Percentiles rank a stretch among this genome's conserved stretches.
Evolutionary conservation across 192 early-diverging fungal genomes (phyloP).

Genomic region (Umbelopsis ramanniana): DNA sequence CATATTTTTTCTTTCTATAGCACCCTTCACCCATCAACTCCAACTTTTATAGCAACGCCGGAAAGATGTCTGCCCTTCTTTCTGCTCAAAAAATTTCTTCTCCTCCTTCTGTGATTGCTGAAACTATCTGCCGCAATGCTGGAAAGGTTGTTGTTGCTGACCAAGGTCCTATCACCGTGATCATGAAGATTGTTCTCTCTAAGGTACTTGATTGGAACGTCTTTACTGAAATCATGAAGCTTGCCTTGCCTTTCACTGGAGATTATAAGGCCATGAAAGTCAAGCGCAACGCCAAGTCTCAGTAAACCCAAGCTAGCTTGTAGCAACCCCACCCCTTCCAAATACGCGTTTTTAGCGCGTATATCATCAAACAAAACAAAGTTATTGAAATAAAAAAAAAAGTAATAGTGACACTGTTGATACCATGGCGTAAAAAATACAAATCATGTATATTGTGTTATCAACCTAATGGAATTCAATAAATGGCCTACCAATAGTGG

Average conservation of each 20-base stretch:
- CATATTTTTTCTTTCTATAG: constrained; percentile 7
- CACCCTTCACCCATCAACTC: constrained; percentile 61
- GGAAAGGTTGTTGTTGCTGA: constrained; percentile 58
- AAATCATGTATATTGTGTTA: too few relatives aligned
- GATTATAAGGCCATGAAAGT: constrained; percentile 59
- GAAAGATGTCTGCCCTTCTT: constrained; percentile 47
- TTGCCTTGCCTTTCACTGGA: constrained; percentile 41
- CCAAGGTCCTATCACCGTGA: constrained; percentile 49
- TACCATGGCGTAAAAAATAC: too few relatives aligned
- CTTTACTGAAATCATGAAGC: constrained; percentile 56
- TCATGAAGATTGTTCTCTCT: constrained; percentile 48
- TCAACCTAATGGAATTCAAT: too few relatives aligned
- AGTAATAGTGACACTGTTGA: too few relatives aligned
- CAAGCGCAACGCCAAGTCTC: constrained; percentile 25
- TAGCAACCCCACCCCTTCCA: too few relatives aligned
- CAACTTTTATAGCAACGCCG: constrained; percentile 60
- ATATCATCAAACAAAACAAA: too few relatives aligned
- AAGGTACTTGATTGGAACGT: constrained; percentile 64
- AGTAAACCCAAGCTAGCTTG: not conserved
- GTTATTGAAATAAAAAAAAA: too few relatives aligned
- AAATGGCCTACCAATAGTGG: too few relatives aligned
- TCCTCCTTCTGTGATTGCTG: constrained; percentile 54
- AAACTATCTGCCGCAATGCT: constrained; percentile 56
- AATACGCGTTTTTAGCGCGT: too few relatives aligned
- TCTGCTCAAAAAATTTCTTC: constrained; percentile 47